These are phyloP conservation scores for Clitoria ternatea DNA, from an alignment of 306 rosid species.

Conservation along the genomic window DNA sequence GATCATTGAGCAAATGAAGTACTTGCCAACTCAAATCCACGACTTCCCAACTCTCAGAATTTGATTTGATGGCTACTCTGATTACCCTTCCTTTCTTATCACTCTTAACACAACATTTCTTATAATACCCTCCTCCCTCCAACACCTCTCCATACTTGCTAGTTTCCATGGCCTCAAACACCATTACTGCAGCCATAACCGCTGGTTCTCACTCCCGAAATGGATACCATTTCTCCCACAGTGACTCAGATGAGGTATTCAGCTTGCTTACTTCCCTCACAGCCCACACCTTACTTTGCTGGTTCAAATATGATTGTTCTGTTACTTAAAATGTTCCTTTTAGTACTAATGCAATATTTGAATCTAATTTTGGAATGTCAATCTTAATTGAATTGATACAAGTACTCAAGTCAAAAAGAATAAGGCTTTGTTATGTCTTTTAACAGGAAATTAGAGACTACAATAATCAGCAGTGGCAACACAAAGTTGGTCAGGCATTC, in stretches of 20 bases:
- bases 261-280: not conserved
- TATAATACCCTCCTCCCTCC: conserved; percentile 35
- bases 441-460: conserved; percentile 61
- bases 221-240: conserved; percentile 32
- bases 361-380: not conserved
- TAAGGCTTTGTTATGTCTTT: conserved; percentile 8
- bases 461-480: conserved; percentile 45
- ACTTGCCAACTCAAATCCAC: conserved; percentile 43
- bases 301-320: not conserved
- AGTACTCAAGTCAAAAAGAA: no score
- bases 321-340: no score
- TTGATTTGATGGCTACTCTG: conserved; percentile 45
- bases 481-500: conserved; percentile 39
- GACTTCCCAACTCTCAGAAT: conserved; percentile 82
- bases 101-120: conserved; percentile 28
- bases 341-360: no score
- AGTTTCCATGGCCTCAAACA: conserved; percentile 40
- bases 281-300: not conserved
- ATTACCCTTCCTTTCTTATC: conserved; percentile 3
- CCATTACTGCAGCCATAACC: conserved; percentile 47
- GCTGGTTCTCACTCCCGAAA: conserved; percentile 54
- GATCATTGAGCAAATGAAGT: conserved; percentile 25
- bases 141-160: conserved; percentile 13
- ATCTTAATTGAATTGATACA: not conserved
- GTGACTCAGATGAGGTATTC: conserved; percentile 57